These are phyloP conservation scores for Fremontodendron californicum DNA, from an alignment of 345 rosid genomes.

Conservation along the genomic window DNA sequence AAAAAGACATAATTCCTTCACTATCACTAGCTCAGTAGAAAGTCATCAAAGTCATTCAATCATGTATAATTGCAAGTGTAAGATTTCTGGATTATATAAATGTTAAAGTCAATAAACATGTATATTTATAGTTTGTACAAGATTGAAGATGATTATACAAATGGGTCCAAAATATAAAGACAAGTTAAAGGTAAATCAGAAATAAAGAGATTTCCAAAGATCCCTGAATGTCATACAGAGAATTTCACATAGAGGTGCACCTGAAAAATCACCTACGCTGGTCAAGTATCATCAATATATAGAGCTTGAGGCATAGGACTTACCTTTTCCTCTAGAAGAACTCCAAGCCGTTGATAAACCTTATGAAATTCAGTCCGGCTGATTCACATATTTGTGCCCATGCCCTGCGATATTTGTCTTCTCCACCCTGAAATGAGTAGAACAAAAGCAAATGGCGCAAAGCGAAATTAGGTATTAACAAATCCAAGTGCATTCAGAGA, in stretches of 20 bases:
- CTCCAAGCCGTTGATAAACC: conserved; percentile 30
- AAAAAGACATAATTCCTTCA: too few species aligned
- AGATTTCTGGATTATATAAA: background rate
- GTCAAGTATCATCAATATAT: background rate
- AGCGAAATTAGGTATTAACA: background rate
- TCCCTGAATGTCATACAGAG: background rate
- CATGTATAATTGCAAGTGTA: background rate
- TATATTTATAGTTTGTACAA: background rate
- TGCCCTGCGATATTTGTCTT: conserved; percentile 59
- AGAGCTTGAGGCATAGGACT: background rate
- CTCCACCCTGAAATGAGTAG: conserved; percentile 59
- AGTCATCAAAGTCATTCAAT: background rate
- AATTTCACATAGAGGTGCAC: background rate
- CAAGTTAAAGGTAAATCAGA: background rate
- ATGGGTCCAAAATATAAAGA: background rate
- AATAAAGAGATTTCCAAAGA: background rate
- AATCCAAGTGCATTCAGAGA: background rate
- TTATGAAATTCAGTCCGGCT: background rate
- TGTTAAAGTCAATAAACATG: background rate
- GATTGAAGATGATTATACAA: background rate
- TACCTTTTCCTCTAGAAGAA: conserved; percentile 87
- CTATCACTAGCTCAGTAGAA: too few species aligned
- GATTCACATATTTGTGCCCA: conserved; percentile 54
- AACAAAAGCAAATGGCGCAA: background rate
- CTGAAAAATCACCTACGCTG: background rate